Evolutionary conservation across 2,329 filamentous ascomycete species (phyloP).

Genomic region (Pseudohalonectria lignicola): DNA sequence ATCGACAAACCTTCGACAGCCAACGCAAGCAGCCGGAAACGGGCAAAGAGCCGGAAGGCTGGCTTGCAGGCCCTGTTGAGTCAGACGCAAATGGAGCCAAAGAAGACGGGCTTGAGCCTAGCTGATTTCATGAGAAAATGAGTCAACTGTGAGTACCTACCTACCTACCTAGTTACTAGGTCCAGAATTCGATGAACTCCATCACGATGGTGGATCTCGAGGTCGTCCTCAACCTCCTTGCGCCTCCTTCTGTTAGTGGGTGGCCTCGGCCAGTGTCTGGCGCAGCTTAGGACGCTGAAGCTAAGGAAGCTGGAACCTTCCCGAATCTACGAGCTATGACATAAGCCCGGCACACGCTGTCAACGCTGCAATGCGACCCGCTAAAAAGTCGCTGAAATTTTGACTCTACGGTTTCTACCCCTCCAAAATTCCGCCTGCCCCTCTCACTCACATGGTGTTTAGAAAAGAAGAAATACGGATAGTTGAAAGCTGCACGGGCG

Average conservation of each 20-base stretch:
- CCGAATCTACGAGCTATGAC: not conserved
- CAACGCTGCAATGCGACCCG: not conserved
- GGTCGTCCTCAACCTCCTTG: too few species aligned
- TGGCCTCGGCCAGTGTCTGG: not conserved
- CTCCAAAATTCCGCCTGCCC: slow-evolving; percentile 5
- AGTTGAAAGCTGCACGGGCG: too few species aligned
- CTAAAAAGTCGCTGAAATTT: not conserved
- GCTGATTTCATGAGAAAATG: slow-evolving; percentile 40
- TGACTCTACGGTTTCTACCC: slow-evolving; percentile 1
- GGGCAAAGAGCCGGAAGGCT: slow-evolving; percentile 53
- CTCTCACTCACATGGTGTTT: not conserved
- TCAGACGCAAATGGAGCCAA: slow-evolving; percentile 27
- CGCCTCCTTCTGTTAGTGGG: not conserved
- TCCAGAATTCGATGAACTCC: not conserved
- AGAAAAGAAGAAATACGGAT: not conserved
- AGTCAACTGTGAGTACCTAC: slow-evolving; percentile 2
- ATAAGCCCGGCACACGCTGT: not conserved
- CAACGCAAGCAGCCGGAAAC: slow-evolving; percentile 52
- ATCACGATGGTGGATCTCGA: not conserved
- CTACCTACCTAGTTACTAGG: not conserved
- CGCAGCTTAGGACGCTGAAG: too few species aligned
- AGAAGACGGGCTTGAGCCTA: slow-evolving; percentile 34
- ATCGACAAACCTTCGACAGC: slow-evolving; percentile 21
- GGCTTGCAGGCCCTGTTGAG: slow-evolving; percentile 55
- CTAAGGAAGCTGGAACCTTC: not conserved